Evolutionary conservation across 2,329 filamentous ascomycete genomes (phyloP).

Genomic region (Xenoacremonium recifei): DNA sequence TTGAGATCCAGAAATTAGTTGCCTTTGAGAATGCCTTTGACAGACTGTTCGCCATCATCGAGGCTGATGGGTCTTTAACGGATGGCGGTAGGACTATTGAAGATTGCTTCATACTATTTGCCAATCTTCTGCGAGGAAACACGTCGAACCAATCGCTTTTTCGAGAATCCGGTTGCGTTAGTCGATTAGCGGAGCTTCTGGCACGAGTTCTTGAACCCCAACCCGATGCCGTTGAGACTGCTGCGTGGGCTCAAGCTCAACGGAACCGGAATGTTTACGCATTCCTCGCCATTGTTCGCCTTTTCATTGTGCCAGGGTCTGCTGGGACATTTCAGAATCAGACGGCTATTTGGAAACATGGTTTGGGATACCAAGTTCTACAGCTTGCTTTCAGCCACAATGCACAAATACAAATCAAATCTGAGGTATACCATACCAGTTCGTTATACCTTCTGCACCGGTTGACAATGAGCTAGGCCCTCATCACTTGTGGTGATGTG

Average conservation of each 20-base stretch:
- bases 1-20: constrained; percentile 90
- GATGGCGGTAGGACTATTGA: constrained; percentile 87
- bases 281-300: constrained; percentile 77
- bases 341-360: constrained; percentile 78
- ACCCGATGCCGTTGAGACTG: constrained; percentile 56
- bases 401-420: constrained; percentile 74
- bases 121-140: constrained; percentile 85
- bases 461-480: constrained; percentile 52
- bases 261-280: constrained; percentile 91
- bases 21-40: constrained; percentile 95
- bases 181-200: constrained; percentile 68
- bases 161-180: constrained; percentile 81
- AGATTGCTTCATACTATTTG: constrained; percentile 86
- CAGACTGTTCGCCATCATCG: constrained; percentile 77
- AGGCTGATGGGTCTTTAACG: constrained; percentile 74
- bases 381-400: constrained; percentile 76
- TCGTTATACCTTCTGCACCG: constrained; percentile 6
- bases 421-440: no score
- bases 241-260: constrained; percentile 73
- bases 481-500: constrained; percentile 82
- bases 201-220: constrained; percentile 55
- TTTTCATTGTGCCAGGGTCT: constrained; percentile 83
- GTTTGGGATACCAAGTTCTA: constrained; percentile 74
- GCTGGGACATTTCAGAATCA: constrained; percentile 82
- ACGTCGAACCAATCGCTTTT: constrained; percentile 92